phyloP scores from a whole-genome alignment of 495 filamentous ascomycete genomes.

The Aspergillus baeticus region DNA sequence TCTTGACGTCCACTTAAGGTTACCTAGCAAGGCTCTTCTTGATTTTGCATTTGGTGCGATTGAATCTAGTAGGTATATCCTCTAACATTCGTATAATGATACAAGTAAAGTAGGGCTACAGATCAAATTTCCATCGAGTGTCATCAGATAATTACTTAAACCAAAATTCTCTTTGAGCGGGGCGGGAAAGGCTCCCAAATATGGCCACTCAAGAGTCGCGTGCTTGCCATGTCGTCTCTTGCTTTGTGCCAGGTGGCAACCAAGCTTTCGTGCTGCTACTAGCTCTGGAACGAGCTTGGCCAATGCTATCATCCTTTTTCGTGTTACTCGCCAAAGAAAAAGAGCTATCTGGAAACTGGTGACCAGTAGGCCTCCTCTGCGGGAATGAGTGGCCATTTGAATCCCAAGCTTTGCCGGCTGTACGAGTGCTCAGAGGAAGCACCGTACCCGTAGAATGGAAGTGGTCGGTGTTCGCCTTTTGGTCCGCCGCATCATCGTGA shows the following conservation, averaged over 20 bases:
- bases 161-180: neutral
- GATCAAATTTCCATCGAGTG: neutral
- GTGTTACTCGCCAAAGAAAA: constrained; percentile 39
- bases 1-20: no score
- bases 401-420: constrained; percentile 34
- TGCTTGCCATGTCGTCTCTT: constrained; percentile 78
- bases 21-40: no score
- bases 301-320: constrained; percentile 61
- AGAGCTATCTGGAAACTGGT: constrained; percentile 22
- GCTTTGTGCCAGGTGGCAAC: constrained; percentile 71
- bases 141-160: neutral
- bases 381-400: constrained; percentile 44
- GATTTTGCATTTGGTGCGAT: no score
- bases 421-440: constrained; percentile 62
- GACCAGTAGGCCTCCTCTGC: constrained; percentile 25
- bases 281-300: constrained; percentile 51
- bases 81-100: constrained; percentile 1
- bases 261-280: constrained; percentile 57
- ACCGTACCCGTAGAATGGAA: constrained; percentile 60
- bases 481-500: constrained; percentile 80
- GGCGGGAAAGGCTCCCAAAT: constrained; percentile 1
- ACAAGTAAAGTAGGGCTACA: neutral
- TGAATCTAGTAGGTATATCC: no score
- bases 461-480: constrained; percentile 56
- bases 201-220: constrained; percentile 38